These are phyloP conservation scores for Candida dajiaensis DNA, from an alignment of 805 yeast genomes.

Conservation along the genomic window DNA sequence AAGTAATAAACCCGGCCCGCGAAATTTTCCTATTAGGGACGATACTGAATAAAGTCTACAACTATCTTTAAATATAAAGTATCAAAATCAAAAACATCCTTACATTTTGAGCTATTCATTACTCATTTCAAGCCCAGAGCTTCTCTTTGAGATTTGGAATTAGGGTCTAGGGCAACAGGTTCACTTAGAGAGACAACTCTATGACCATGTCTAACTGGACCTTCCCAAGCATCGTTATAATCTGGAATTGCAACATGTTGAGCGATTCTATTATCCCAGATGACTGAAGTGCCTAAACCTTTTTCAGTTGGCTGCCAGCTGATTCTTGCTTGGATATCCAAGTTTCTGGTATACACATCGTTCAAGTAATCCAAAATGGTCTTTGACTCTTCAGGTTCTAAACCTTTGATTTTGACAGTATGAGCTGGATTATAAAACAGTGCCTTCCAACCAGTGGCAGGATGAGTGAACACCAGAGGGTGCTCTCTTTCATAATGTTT, in stretches of 20 bases:
- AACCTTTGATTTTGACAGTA: slow-evolving; percentile 44
- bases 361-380: slow-evolving; percentile 38
- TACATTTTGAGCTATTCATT: no score
- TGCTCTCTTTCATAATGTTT: slow-evolving; percentile 45
- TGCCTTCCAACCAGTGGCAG: slow-evolving; percentile 58
- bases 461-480: slow-evolving; percentile 54
- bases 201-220: slow-evolving; percentile 46
- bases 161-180: slow-evolving; percentile 42
- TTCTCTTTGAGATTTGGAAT: slow-evolving; percentile 48
- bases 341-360: slow-evolving; percentile 40
- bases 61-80: no score
- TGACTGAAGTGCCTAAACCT: slow-evolving; percentile 44
- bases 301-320: slow-evolving; percentile 39
- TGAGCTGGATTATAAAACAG: slow-evolving; percentile 44
- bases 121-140: slow-evolving; percentile 32
- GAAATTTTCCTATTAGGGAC: neutral
- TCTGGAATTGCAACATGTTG: slow-evolving; percentile 47
- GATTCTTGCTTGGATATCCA: slow-evolving; percentile 51
- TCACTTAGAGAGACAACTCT: slow-evolving; percentile 51
- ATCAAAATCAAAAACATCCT: no score
- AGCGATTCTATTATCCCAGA: slow-evolving; percentile 56
- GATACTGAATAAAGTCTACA: neutral
- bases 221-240: slow-evolving; percentile 41
- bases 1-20: neutral
- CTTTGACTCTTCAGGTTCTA: slow-evolving; percentile 42